Evolutionary conservation across 2,329 filamentous ascomycete genomes (phyloP).

Genomic region (Fusarium continuum): DNA sequence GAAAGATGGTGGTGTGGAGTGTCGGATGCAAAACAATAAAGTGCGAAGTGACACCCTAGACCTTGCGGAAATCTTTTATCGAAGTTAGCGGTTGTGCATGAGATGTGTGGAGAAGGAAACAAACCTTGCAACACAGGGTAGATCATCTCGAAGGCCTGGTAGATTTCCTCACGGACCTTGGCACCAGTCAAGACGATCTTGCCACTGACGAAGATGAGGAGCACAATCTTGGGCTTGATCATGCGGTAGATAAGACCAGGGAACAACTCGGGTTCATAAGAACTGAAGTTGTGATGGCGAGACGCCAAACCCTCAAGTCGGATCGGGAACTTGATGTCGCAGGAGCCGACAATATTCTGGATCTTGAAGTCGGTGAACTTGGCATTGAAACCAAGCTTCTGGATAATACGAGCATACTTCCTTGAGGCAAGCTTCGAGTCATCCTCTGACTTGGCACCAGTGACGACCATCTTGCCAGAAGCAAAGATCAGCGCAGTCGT

Average conservation of each 20-base stretch:
- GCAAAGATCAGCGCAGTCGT: constrained; percentile 98
- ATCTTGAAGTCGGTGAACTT: constrained; percentile 99
- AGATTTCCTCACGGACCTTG: constrained; percentile 98
- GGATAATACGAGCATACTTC: constrained; percentile 99
- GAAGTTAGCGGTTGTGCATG: constrained; percentile 6
- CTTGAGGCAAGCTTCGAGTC: constrained; percentile 96
- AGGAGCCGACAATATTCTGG: constrained; percentile 98
- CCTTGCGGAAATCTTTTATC: constrained; percentile 64
- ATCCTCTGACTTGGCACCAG: constrained; percentile 96
- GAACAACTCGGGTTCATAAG: constrained; percentile 98
- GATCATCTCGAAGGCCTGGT: constrained; percentile 96
- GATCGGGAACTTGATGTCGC: constrained; percentile 99
- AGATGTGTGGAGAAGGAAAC: constrained; percentile 38
- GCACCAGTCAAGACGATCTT: constrained; percentile 98
- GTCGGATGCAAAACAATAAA: constrained; percentile 26
- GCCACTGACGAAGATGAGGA: constrained; percentile 96
- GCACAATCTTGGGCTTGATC: constrained; percentile 99
- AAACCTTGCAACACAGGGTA: constrained; percentile 91
- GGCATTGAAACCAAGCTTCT: constrained; percentile 99
- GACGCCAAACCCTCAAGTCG: constrained; percentile 94
- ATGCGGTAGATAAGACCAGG: constrained; percentile 99
- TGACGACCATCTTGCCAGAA: constrained; percentile 99
- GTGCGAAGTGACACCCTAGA: constrained; percentile 49
- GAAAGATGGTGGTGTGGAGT: not conserved
- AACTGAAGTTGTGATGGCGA: constrained; percentile 99